phyloP scores from a whole-genome alignment of 345 rosid genomes.

The Ceriops decandra region DNA sequence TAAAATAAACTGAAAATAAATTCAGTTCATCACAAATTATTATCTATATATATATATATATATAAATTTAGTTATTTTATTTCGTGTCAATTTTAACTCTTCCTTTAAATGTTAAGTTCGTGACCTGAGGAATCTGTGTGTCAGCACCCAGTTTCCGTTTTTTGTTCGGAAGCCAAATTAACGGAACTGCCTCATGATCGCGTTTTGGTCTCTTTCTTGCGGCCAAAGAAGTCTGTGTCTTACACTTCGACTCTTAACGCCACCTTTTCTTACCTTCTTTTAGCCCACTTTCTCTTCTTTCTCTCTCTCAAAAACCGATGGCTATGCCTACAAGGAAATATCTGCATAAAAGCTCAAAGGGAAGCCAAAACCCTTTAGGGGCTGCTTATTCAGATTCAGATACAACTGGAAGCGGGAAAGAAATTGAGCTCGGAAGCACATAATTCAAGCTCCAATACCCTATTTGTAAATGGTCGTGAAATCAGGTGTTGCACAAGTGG shows the following conservation, averaged over 20 bases:
- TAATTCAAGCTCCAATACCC: conserved; percentile 13
- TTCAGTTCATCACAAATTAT: too few relatives aligned
- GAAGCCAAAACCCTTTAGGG: too few relatives aligned
- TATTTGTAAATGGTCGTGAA: neutral
- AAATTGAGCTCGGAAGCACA: conserved; percentile 11
- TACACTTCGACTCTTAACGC: neutral
- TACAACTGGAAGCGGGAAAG: neutral
- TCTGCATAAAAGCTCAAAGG: neutral
- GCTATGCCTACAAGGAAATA: neutral
- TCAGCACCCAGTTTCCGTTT: conserved; percentile 11
- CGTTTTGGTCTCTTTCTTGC: conserved; percentile 20
- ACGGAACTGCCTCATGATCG: conserved; percentile 38
- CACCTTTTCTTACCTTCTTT: neutral
- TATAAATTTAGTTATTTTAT: too few relatives aligned
- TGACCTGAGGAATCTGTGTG: too few relatives aligned
- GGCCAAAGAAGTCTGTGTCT: neutral
- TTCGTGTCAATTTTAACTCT: too few relatives aligned
- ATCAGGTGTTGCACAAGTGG: conserved; percentile 3
- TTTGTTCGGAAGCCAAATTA: conserved; percentile 33
- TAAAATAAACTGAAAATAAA: too few relatives aligned
- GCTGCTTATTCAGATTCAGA: conserved; percentile 4
- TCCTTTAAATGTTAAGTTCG: too few relatives aligned
- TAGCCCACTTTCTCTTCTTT: neutral
- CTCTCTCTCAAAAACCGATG: neutral
- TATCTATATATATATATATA: too few relatives aligned